Evolutionary conservation across 2,329 filamentous ascomycete genomes (phyloP).

Genomic region (Zelopaecilomyces penicillatus): DNA sequence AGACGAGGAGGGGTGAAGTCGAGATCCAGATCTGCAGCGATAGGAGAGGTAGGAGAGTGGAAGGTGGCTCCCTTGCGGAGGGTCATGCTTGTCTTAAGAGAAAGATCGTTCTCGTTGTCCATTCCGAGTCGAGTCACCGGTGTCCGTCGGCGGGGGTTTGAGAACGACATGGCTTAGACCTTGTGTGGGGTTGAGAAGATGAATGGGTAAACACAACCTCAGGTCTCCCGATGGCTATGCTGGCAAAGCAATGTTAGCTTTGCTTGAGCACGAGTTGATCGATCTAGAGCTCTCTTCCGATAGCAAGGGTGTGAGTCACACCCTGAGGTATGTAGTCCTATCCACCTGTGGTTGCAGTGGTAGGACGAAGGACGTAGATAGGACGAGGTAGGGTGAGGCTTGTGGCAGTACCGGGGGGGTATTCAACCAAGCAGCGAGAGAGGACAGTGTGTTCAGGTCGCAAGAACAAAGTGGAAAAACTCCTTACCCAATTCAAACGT

Average conservation of each 20-base stretch:
- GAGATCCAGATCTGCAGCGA: conserved; percentile 28
- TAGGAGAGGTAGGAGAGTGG: conserved; percentile 43
- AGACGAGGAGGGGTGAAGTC: conserved; percentile 45
- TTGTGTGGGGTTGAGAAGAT: conserved; percentile 19
- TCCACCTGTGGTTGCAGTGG: too few species aligned
- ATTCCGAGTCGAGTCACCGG: conserved; percentile 31
- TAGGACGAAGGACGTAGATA: too few species aligned
- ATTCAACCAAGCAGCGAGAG: background rate
- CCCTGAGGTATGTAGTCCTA: too few species aligned
- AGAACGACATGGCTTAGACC: conserved; percentile 40
- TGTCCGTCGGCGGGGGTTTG: conserved; percentile 40
- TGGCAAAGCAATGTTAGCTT: conserved; percentile 21
- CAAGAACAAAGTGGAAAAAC: conserved; percentile 1
- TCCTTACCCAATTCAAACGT: conserved; percentile 6
- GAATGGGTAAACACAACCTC: conserved; percentile 18
- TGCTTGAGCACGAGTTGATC: conserved; percentile 10
- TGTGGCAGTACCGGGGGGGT: too few species aligned
- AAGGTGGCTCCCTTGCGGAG: conserved; percentile 66
- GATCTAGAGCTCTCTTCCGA: conserved; percentile 3
- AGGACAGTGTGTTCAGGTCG: conserved; percentile 3
- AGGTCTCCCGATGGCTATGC: conserved; percentile 23
- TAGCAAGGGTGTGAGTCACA: conserved; percentile 9
- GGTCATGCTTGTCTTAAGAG: conserved; percentile 30
- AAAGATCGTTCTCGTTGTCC: conserved; percentile 23
- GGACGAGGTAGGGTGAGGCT: too few species aligned